Conservation (phyloP, 139 green algal species). For the Micractinium sp. region DNA sequence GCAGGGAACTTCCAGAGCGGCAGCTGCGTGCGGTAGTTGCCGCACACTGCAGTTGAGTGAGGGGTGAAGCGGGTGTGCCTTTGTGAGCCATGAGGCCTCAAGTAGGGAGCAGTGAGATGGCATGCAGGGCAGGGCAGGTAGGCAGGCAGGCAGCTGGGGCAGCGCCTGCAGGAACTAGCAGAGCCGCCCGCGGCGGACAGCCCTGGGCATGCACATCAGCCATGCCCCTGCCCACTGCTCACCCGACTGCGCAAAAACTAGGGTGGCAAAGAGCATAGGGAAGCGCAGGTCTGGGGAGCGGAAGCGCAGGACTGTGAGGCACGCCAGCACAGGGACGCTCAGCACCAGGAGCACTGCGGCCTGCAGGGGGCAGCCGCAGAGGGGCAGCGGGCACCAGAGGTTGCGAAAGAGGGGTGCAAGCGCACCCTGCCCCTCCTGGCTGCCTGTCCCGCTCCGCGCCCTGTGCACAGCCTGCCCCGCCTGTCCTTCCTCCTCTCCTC, state of each 20-base stretch:
- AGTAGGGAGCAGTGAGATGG: neutral
- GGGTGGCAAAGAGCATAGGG: neutral
- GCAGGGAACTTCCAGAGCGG: constrained; percentile 2
- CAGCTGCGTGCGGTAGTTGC: constrained; percentile 2
- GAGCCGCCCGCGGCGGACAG: too few relatives aligned
- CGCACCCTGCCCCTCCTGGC: neutral
- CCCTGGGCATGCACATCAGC: too few relatives aligned
- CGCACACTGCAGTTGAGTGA: neutral
- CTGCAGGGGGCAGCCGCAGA: neutral
- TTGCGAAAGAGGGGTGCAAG: too few relatives aligned
- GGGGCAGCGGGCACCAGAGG: neutral
- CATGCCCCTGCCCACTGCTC: neutral
- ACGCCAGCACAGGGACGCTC: neutral
- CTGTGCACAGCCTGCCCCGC: neutral
- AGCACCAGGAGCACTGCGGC: constrained; percentile 17
- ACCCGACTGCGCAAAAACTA: neutral
- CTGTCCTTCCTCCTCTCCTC: neutral
- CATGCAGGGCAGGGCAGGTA: neutral
- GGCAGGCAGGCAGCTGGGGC: too few relatives aligned
- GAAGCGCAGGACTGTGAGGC: constrained; percentile 19
- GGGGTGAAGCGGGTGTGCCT: neutral
- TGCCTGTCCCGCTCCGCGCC: neutral
- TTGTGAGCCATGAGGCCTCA: neutral
- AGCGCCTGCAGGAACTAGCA: too few relatives aligned
- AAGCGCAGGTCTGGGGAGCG: neutral